Percentiles rank a stretch among this genome's conserved stretches.
phyloP scores from a whole-genome alignment of 2,329 filamentous ascomycete species.

The Nemania bipapillata region DNA sequence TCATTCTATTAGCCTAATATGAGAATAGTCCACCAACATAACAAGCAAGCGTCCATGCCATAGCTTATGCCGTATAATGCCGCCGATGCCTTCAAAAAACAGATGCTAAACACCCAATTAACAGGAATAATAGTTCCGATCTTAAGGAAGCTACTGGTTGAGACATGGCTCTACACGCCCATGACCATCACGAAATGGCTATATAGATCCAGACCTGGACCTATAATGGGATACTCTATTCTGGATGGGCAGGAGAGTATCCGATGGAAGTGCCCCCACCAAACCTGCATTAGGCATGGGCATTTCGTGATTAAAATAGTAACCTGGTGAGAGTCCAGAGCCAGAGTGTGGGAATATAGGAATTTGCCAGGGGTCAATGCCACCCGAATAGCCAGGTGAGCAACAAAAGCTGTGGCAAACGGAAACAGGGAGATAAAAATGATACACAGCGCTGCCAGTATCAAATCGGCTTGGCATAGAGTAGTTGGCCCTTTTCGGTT shows the following conservation, averaged over 20 bases:
- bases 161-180: not conserved
- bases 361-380: not conserved
- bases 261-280: constrained; percentile 24
- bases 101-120: not conserved
- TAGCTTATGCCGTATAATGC: not conserved
- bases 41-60: not conserved
- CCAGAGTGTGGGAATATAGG: constrained; percentile 12
- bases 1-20: constrained; percentile 15
- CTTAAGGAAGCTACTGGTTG: not conserved
- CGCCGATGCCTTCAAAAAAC: not conserved
- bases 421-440: constrained; percentile 36
- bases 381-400: not conserved
- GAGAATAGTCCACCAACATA: not conserved
- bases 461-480: constrained; percentile 10
- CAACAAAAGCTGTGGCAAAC: constrained; percentile 29
- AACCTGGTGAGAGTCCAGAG: not conserved
- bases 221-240: constrained; percentile 20
- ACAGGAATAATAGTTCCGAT: constrained; percentile 6
- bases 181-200: not conserved
- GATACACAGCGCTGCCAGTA: constrained; percentile 26
- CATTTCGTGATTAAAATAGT: not conserved
- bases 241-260: constrained; percentile 19
- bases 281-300: not conserved
- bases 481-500: constrained; percentile 13
- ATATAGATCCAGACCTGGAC: constrained; percentile 36